Evolutionary conservation across 2,329 filamentous ascomycete genomes (phyloP).

Genomic region (Pleochaeta shiraiana): DNA sequence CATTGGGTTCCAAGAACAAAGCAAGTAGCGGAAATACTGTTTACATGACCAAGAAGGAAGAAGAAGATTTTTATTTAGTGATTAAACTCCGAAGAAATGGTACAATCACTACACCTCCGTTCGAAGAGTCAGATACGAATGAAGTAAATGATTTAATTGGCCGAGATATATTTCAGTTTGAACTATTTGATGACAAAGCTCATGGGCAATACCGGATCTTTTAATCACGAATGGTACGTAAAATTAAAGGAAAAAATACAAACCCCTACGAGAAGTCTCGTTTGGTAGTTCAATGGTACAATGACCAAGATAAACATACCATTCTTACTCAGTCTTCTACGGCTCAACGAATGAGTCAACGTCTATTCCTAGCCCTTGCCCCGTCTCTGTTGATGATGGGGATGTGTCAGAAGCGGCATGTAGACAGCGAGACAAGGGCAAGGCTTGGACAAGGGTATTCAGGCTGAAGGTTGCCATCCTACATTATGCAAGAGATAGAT

Average conservation of each 20-base stretch:
- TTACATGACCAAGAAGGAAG: background rate
- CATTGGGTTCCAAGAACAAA: background rate
- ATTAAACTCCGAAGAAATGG: background rate
- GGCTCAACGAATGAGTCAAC: conserved; percentile 6
- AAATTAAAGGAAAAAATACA: background rate
- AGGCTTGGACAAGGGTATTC: too few relatives aligned
- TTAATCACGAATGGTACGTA: background rate
- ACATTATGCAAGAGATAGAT: too few relatives aligned
- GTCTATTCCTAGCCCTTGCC: conserved; percentile 4
- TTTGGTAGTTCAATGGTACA: conserved; percentile 5
- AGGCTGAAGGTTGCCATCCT: too few relatives aligned
- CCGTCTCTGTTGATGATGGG: background rate
- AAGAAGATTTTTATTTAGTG: background rate
- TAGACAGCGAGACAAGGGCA: too few relatives aligned
- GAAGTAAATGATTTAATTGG: background rate
- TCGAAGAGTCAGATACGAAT: background rate
- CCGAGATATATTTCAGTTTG: conserved; percentile 1
- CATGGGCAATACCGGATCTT: background rate
- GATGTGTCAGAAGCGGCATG: too few relatives aligned
- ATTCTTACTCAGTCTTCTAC: conserved; percentile 8
- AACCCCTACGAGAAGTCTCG: conserved; percentile 4
- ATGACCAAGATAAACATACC: conserved; percentile 6
- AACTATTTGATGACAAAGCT: background rate
- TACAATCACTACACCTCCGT: background rate
- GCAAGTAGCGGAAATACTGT: background rate